Percentiles rank a stretch among this genome's conserved stretches.
phyloP scores from a whole-genome alignment of 108 stramenopile species.

The Epipyxis sp. region DNA sequence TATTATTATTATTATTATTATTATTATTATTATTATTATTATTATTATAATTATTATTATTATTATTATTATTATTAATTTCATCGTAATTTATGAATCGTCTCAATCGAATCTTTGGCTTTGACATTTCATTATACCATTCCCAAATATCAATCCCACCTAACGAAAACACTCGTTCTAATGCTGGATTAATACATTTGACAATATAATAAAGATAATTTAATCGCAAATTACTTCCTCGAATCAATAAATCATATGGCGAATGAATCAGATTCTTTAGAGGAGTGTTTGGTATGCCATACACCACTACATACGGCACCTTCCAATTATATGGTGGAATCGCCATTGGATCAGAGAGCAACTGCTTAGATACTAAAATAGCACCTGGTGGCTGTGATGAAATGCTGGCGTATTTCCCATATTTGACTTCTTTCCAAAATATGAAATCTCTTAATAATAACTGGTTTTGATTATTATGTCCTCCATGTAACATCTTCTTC shows the following conservation, averaged over 20 bases:
- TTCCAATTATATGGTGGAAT: constrained; percentile 25
- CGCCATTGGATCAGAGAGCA: constrained; percentile 36
- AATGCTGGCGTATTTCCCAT: constrained; percentile 46
- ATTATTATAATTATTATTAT: too few relatives aligned
- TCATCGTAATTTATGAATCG: constrained; percentile 6
- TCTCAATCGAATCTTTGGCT: constrained; percentile 29
- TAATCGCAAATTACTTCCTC: constrained; percentile 33
- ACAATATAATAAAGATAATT: constrained; percentile 49
- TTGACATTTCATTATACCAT: constrained; percentile 42
- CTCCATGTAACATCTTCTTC: constrained; percentile 33
- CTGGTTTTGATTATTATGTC: constrained; percentile 29
- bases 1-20: too few relatives aligned
- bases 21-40: too few relatives aligned
- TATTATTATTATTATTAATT: too few relatives aligned
- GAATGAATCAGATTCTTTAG: constrained; percentile 46
- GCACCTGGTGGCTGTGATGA: constrained; percentile 50
- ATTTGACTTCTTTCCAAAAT: constrained; percentile 44
- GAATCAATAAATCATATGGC: constrained; percentile 43
- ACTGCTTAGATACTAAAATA: constrained; percentile 46
- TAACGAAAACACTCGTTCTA: constrained; percentile 48
- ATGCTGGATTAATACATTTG: constrained; percentile 47
- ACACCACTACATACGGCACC: constrained; percentile 50
- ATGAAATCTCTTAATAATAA: constrained; percentile 32
- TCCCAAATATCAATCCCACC: constrained; percentile 42
- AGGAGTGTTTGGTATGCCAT: constrained; percentile 39